phyloP scores from a whole-genome alignment of 2,329 filamentous ascomycete species.

The Colletotrichum sp. region DNA sequence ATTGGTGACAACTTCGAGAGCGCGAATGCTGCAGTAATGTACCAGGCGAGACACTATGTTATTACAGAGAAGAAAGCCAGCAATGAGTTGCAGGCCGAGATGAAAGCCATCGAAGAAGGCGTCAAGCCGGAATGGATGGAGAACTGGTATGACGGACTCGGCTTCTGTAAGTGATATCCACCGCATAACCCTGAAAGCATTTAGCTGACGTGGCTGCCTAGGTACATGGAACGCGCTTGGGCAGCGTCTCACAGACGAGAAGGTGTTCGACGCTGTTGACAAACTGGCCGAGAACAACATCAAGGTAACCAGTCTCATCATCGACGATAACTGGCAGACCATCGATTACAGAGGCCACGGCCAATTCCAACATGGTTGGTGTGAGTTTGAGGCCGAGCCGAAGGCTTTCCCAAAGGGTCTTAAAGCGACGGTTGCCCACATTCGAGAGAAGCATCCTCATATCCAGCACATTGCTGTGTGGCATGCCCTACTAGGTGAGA shows the following conservation, averaged over 20 bases:
- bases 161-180: conserved; percentile 71
- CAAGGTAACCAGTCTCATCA: conserved; percentile 83
- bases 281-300: conserved; percentile 74
- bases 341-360: conserved; percentile 59
- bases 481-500: conserved; percentile 74
- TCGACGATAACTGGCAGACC: conserved; percentile 96
- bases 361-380: conserved; percentile 70
- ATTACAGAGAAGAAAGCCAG: conserved; percentile 45
- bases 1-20: conserved; percentile 75
- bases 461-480: conserved; percentile 90
- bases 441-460: conserved; percentile 71
- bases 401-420: conserved; percentile 81
- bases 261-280: conserved; percentile 77
- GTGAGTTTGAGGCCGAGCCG: conserved; percentile 84
- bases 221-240: conserved; percentile 94
- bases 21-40: conserved; percentile 82
- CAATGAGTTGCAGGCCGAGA: conserved; percentile 49
- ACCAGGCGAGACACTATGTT: conserved; percentile 78
- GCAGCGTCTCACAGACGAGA: conserved; percentile 80
- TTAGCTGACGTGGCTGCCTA: conserved; percentile 29
- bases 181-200: neutral
- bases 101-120: conserved; percentile 49
- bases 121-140: conserved; percentile 73
- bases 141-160: conserved; percentile 90
- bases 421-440: conserved; percentile 69